Base-by-base conservation (phyloP, 441 rosid species). In the Pelargonium myrrhifolium region DNA sequence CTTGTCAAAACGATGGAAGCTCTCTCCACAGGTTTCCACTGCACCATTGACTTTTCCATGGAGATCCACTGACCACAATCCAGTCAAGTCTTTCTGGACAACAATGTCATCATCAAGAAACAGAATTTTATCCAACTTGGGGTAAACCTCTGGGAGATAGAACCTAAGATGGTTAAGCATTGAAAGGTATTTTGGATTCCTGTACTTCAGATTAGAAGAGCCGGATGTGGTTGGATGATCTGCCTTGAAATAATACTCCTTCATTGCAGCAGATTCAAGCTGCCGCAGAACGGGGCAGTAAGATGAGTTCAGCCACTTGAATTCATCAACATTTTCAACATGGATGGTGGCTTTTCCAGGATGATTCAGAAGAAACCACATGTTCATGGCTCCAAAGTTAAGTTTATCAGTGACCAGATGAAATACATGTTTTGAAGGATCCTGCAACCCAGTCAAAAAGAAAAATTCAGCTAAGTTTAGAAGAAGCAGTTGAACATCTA, bases 11-110 rank as follows among this genome's bases (percentile, higher is more conserved):
- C 99, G 79, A 74, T 93, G 99, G 77, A 93, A 93, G 0, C 96
- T 89, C 77, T 89, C 99, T 92, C 87, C 87, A 84, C 99, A 93
- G 0, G 99, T 93, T 88, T 93, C 99, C 0, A 91, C 99, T 9
- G 99, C 99, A 59, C 99, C 99, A 62, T 89, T 91, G 26, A 91
- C 99, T 53, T 89, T 93, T 22, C 88, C 84, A 67, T 91, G 87
- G 66, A 87, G 71, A 71, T 87, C 81, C 6, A 84, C 62, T 6
- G 86, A 76, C 76, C 83, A 87, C 67, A 87, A 78, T 67, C 72
- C 64, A 5, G 96, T 80, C 31, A 93, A 78, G 72, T 93, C 99
- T 72, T 84, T 88, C 85, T 83, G 95, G 47, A 89, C 96, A n/a
- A 91, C 96, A 4, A 93, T 87, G 69, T 93, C 99, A 11, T 93